A percentile compares a stretch with the other conserved stretches of the same genome.
phyloP scores from a whole-genome alignment of 2,329 filamentous ascomycete genomes.

The Cryphonectria nitschkei region DNA sequence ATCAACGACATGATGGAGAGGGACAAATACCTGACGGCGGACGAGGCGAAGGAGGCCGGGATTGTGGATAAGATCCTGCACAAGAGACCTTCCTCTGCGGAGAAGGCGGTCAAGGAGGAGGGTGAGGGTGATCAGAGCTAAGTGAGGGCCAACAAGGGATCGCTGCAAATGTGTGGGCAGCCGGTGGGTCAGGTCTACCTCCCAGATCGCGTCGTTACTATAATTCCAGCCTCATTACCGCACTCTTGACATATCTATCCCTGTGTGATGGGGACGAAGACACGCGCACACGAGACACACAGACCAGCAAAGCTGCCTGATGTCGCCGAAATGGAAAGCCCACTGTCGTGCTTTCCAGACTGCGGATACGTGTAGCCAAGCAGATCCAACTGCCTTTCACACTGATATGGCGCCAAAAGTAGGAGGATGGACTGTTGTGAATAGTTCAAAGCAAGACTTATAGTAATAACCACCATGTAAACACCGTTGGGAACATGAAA shows the following conservation, averaged over 20 bases:
- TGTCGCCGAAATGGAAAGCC: background rate
- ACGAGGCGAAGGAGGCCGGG: constrained; percentile 86
- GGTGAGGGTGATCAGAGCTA: constrained; percentile 2
- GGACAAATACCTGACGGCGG: constrained; percentile 89
- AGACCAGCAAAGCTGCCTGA: background rate
- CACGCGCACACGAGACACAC: no score
- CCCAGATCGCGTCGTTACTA: background rate
- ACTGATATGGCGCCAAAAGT: no score
- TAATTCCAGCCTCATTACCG: background rate
- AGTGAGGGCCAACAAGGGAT: background rate
- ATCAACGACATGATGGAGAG: constrained; percentile 96
- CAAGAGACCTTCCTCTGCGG: constrained; percentile 47
- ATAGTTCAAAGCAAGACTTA: background rate
- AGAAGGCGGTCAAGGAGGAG: constrained; percentile 23
- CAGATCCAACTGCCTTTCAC: no score
- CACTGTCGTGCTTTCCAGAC: background rate
- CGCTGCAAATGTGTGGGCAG: background rate
- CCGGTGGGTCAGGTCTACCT: background rate
- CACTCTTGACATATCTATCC: background rate
- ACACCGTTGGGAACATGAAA: background rate
- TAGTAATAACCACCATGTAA: background rate
- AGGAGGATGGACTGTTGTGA: no score
- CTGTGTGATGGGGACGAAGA: no score
- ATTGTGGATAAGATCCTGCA: constrained; percentile 89
- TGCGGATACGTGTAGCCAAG: no score